Base-by-base conservation (phyloP, 2,329 filamentous ascomycete genomes). In the Aspergillus sojae region DNA sequence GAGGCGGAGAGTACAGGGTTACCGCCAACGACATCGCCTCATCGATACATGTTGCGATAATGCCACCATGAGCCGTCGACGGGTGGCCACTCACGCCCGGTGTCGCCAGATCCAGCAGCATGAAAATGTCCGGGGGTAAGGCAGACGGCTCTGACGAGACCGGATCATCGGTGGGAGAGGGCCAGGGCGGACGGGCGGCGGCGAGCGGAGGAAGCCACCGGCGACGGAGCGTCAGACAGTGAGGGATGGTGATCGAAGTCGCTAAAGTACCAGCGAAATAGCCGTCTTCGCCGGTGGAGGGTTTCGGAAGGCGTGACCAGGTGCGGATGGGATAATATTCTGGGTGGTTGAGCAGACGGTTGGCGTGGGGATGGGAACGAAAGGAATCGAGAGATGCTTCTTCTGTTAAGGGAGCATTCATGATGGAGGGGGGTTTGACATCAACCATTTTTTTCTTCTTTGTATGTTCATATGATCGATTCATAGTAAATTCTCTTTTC, bases 11-110 rank as follows among this genome's bases (percentile, higher is more conserved):
- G 60, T 65, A 63, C 36, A 69, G 48, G 7, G 66, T 62, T 43
- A 80, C 72, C 14, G 75, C 74, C 16, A 79, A 63, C 1, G 78
- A 80, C 78, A 82, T 81, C 28, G 77, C 73, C 68, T 82, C 80
- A 61, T 82, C 80, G 28, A 82, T 72, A 26, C 81, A 62, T 5
- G 78, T 78, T 32, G 78, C 76, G 14, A 79, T 66, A 39, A 81
- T 68, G 19, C 79, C 80, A 4, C 80, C 80, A 57, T 82, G 80
- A 23, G 75, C 76, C 1, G 75, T 77, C 5, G 65, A 62, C 1
- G 79, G 77, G 64, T 81, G 78, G 3, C 79, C 79, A 28, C 74
- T 75, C 5, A 81, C 64, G 9, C 78, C 80, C 1, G 76, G 76
- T 6, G 67, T 69, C 2, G 67, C 68, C 19, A 82, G 70, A 19